phyloP scores from a whole-genome alignment of 1,284 basidiomycete genomes.

The Sphaerobolus stellatus region DNA sequence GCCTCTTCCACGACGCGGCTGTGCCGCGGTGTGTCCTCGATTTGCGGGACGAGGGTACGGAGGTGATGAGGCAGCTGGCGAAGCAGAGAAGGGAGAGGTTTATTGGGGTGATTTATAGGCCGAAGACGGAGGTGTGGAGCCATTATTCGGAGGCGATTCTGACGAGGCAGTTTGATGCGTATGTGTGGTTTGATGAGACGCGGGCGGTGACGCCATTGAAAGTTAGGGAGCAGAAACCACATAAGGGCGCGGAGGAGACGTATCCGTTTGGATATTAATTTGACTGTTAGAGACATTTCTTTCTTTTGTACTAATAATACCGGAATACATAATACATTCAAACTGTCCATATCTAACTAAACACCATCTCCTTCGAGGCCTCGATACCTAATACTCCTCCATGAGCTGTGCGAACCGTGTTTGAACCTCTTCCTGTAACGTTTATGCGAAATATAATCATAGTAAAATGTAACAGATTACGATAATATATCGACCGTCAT shows the following conservation, averaged over 20 bases:
- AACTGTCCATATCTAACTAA: too few relatives aligned
- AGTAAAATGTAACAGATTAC: too few relatives aligned
- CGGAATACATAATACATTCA: too few relatives aligned
- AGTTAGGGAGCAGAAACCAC: not conserved
- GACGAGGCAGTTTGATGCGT: slow-evolving; percentile 26
- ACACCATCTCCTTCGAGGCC: too few relatives aligned
- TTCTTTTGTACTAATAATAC: too few relatives aligned
- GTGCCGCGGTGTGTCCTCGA: not conserved
- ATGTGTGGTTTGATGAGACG: slow-evolving; percentile 4
- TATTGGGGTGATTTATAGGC: slow-evolving; percentile 29
- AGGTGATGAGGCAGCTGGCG: slow-evolving; percentile 24
- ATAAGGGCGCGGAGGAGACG: not conserved
- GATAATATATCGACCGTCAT: too few relatives aligned
- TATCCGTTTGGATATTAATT: slow-evolving; percentile 8
- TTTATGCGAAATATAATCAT: too few relatives aligned
- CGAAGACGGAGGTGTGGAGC: slow-evolving; percentile 26
- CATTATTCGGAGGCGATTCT: slow-evolving; percentile 28
- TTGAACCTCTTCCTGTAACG: too few relatives aligned
- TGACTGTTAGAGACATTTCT: too few relatives aligned
- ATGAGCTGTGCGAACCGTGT: too few relatives aligned
- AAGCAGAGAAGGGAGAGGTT: slow-evolving; percentile 24
- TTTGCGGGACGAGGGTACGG: slow-evolving; percentile 19
- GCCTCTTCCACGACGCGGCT: slow-evolving; percentile 22
- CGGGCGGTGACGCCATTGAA: not conserved
- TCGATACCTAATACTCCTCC: too few relatives aligned